Conservation (phyloP, 2,329 filamentous ascomycete genomes). For the Trichothecium sympodiale region DNA sequence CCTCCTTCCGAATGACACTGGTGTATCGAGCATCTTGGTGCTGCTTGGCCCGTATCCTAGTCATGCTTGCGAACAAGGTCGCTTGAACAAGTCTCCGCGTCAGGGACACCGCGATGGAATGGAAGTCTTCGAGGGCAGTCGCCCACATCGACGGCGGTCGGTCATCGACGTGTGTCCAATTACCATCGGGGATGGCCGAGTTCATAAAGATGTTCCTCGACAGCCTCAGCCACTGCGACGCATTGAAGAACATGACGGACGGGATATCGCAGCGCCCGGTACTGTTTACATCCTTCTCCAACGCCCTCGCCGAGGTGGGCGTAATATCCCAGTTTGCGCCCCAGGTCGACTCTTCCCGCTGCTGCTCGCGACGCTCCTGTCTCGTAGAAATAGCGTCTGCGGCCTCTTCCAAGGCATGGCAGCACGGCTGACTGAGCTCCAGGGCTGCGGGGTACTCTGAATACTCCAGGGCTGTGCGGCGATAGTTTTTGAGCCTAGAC, state of each 20-base stretch:
- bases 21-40: conserved; percentile 16
- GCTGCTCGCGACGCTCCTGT: conserved; percentile 53
- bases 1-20: conserved; percentile 26
- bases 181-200: conserved; percentile 44
- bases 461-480: conserved; percentile 24
- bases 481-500: conserved; percentile 23
- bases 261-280: conserved; percentile 21
- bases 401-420: conserved; percentile 52
- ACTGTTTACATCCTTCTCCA: conserved; percentile 4
- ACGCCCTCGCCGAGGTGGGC: not conserved
- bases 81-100: conserved; percentile 62
- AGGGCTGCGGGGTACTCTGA: conserved; percentile 58
- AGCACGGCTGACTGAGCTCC: conserved; percentile 60
- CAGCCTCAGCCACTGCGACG: conserved; percentile 50
- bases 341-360: conserved; percentile 48
- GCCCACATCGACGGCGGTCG: conserved; percentile 59
- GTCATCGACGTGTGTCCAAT: conserved; percentile 55
- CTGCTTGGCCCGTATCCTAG: conserved; percentile 47
- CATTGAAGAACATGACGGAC: conserved; percentile 45
- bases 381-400: conserved; percentile 54
- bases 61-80: conserved; percentile 58
- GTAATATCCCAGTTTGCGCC: conserved; percentile 57
- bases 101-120: conserved; percentile 54
- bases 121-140: conserved; percentile 67
- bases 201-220: conserved; percentile 70